Evolutionary conservation across 805 yeast species (phyloP), one percentile per base, ranked within the genome.

Genomic region (Hanseniaspora meyeri): DNA sequence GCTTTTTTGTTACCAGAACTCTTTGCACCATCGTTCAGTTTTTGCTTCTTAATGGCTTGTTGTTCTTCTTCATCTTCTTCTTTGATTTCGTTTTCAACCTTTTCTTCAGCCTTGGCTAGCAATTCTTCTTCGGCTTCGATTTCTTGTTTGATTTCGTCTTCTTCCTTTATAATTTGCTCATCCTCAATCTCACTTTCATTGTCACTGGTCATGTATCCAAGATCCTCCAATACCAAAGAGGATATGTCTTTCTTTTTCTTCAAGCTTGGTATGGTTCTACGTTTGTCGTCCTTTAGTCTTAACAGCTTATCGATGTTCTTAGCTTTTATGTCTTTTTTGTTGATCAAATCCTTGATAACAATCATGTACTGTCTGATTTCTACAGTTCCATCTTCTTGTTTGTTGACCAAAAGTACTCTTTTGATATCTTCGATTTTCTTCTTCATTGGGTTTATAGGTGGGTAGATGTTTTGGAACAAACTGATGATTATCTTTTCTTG

Each of bases 381-480:
- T 55, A 93, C 83, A 38, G 75, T 76, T 7, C 85, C 90, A 2
- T 87, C 79, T 58, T 78, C 81, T 65, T 82, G 85, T 64, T 82
- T 85, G 67, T 85, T 83, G 57, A 93, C 72, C 79, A 93, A 77
- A 63, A 93, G 72, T 20, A 93, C 97, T 65, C 98, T 77, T 64
- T 81, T 84, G 55, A 93, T 89, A 1, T 85, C 73, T 48, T 74
- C 72, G 37, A 93, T 83, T 61, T 82, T 82, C 19, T 95, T 85
- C 57, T 74, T 71, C 61, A 87, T 87, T 3, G 96, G 97, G 58
- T 88, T 84, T 61, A 93, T 83, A 20, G 98, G 87, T 7, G 98
- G 99, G 69, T 91, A 87, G 80, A 93, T 81, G 71, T 88, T 89
- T 71, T 93, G 98, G 72, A 93, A 87, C 73, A 89, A 82, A 3